Evolutionary conservation across 768 basidiomycete genomes (phyloP), one percentile per base, ranked within the genome.

Genomic region (Boletellus ananiceps): DNA sequence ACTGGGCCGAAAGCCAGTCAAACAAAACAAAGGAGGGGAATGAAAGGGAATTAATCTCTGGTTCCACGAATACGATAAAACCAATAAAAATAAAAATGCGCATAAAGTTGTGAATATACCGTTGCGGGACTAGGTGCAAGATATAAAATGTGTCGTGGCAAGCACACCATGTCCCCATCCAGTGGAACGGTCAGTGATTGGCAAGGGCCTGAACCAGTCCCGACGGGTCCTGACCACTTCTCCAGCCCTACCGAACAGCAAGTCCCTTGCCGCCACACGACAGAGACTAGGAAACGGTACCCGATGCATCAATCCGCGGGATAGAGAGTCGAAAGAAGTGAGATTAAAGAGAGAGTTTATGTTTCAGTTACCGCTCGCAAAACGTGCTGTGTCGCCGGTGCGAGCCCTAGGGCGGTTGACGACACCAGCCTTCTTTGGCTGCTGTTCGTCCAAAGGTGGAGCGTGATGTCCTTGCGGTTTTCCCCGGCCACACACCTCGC

Each of bases 381-480:
- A 87, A 31, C 84, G 80, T 29, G 82, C 64, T 35, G 78, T 70
- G 13, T 77, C 78, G 15, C 84, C 84, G n/a, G 83, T 86, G 43
- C 80, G 80, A 38, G 78, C 79, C 57, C 85, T 73, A 5, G 86
- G 81, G 49, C 88, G 73, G 59, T 86, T 75, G 32, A 87, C 71
- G 14, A 85, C 70, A 31, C 78, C 66, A 21, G 48, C 41, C 8
- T 60, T 59, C 62, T 56, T 69, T 34, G 52, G 53, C 16, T 62
- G 61, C 5, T 56, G 57, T 29, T 52, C 56, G 15, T 57, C 57
- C 38, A 13, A 46, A 21, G 55, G 47, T n/a, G 49, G 49, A 39
- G 46, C 45, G 6, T 45, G 47, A 36, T 39, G 38, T 41, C 44
- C 50, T 33, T 32, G 58, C 25, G 39, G 35, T 29, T 58, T 55